Base-by-base conservation (phyloP, 257 asterid genomes). In the Cinchona pubescens region DNA sequence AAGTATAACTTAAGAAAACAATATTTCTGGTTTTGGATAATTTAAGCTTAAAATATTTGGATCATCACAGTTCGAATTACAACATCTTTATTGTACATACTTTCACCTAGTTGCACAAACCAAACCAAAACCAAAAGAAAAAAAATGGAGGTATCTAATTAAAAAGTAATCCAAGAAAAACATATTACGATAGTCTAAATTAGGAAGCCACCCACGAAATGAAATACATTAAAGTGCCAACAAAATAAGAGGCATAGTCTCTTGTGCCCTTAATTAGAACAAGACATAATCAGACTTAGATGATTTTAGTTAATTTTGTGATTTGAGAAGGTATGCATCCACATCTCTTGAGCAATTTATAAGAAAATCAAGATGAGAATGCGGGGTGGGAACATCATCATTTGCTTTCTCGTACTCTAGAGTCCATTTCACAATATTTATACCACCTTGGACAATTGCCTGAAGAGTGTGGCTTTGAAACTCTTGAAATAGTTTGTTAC, bases 341-440 rank as follows among this genome's bases (percentile, higher is more conserved):
- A 86, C 75, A 45, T 86, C 91, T 71, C 29, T 79, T 11, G 87
- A 69, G 73, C 78, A 72, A 53, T 43, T 79, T 16, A 67, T 37
- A 34, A 85, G 74, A 81, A 86, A 88, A 19, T 86, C 84, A 23
- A 86, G 86, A 83, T 85, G 86, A 74, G 86, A 69, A 66, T 75
- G 79, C 46, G 93, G 91, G 34, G 76, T 75, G 0, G 93, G 89
- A 72, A 85, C 85, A 27, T 79, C 63, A 38, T 86, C 91, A 75
- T 70, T 79, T 15, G 79, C 87, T 74, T 83, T 88, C 82, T 88
- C 91, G 71, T 83, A 88, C 67, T 86, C 93, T 53, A 85, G 69
- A 27, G 78, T 85, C 93, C 91, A 88, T 82, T 83, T 88, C 27
- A 75, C 85, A 42, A 34, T 38, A 35, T 79, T 81, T 78, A 9